Evolutionary conservation across 202 grass and related monocot genomes (phyloP).

Genomic region (Elaeis oleifera): DNA sequence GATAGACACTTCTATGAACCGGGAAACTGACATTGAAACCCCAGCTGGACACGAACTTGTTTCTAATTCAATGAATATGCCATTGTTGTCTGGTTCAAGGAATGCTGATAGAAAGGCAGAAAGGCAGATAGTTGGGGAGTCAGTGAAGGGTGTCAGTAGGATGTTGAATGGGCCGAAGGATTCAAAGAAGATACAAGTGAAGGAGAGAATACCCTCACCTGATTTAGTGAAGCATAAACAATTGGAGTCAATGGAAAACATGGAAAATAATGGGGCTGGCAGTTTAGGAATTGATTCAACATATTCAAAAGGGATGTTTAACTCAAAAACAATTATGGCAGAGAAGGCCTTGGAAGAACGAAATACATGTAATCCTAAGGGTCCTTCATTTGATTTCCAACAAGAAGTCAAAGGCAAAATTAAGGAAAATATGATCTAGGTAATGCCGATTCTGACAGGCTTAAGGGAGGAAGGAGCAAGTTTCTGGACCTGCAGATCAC

Average conservation of each 20-base stretch:
- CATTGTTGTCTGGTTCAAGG: constrained; percentile 29
- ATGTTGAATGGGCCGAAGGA: constrained; percentile 14
- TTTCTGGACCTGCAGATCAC: constrained; percentile 31
- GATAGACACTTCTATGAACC: constrained; percentile 32
- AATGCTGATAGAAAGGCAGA: constrained; percentile 30
- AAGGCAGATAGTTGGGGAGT: constrained; percentile 40
- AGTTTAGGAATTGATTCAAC: constrained; percentile 36
- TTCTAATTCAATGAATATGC: constrained; percentile 39
- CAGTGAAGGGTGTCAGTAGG: constrained; percentile 10
- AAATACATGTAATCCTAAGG: constrained; percentile 37
- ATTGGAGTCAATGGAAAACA: constrained; percentile 31
- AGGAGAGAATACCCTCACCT: constrained; percentile 29
- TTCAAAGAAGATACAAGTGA: constrained; percentile 35
- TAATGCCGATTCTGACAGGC: constrained; percentile 44
- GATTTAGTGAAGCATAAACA: constrained; percentile 34
- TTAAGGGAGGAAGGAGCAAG: constrained; percentile 41
- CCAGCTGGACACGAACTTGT: constrained; percentile 30
- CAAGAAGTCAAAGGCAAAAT: constrained; percentile 56
- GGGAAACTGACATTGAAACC: constrained; percentile 48
- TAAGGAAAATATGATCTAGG: constrained; percentile 37
- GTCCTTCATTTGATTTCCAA: constrained; percentile 38
- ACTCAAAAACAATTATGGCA: constrained; percentile 51
- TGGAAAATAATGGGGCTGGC: constrained; percentile 37
- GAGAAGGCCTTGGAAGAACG: constrained; percentile 36
- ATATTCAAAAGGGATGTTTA: constrained; percentile 31